phyloP scores from a whole-genome alignment of 768 basidiomycete species.

The Chlorophyllum brunneum region DNA sequence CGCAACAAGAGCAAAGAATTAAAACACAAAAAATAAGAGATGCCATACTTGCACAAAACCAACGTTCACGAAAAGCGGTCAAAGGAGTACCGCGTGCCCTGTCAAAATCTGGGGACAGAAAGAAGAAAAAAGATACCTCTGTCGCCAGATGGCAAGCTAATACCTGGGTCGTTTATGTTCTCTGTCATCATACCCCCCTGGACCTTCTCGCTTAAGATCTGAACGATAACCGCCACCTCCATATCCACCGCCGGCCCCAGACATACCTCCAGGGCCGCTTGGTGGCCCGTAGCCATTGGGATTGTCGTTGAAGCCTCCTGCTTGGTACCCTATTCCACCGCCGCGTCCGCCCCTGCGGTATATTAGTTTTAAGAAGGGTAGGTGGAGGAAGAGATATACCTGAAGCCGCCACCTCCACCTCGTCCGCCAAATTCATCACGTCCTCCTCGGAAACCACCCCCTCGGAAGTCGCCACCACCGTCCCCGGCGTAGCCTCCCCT shows the following conservation, averaged over 20 bases:
- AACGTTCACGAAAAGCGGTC: constrained; percentile 4
- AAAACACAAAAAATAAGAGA: constrained; percentile 8
- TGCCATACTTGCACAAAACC: constrained; percentile 17
- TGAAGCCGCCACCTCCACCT: constrained; percentile 46
- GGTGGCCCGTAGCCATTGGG: constrained; percentile 53
- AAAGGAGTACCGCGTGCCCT: not conserved
- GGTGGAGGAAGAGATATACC: constrained; percentile 29
- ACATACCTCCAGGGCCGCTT: constrained; percentile 35
- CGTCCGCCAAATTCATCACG: constrained; percentile 34
- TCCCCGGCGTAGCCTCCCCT: constrained; percentile 38
- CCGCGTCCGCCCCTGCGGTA: constrained; percentile 55
- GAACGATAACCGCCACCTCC: constrained; percentile 60
- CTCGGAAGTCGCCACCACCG: constrained; percentile 30
- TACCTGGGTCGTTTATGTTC: constrained; percentile 81
- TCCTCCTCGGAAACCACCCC: constrained; percentile 34
- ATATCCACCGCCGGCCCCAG: constrained; percentile 32
- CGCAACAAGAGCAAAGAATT: constrained; percentile 13
- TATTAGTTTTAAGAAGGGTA: constrained; percentile 11
- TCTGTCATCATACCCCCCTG: constrained; percentile 79
- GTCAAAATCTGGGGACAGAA: constrained; percentile 8
- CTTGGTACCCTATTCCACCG: constrained; percentile 69
- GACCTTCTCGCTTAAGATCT: constrained; percentile 75
- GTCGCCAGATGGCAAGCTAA: constrained; percentile 33
- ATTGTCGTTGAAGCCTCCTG: constrained; percentile 53
- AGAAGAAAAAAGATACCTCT: constrained; percentile 14